A percentile compares a stretch with the other conserved stretches of the same genome.
Conservation (phyloP, 768 basidiomycete species). For the Leccinum longicurvipes region DNA sequence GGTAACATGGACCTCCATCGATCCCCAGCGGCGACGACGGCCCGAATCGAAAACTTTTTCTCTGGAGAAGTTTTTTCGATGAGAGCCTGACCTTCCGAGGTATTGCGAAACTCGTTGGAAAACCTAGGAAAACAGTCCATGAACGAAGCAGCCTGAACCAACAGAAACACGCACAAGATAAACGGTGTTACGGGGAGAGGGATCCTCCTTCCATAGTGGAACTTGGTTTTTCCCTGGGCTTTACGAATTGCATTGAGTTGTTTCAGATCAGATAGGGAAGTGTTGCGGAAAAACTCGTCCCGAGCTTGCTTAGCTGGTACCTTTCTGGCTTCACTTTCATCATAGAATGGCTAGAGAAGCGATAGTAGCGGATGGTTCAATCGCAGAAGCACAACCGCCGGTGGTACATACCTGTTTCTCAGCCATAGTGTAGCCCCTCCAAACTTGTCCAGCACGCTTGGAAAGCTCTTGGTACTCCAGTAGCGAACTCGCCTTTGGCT, state of each 20-base stretch:
- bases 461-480: not conserved
- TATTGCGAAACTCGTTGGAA: slow-evolving; percentile 14
- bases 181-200: slow-evolving; percentile 14
- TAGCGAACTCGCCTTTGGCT: not conserved
- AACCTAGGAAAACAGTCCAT: slow-evolving; percentile 15
- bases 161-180: slow-evolving; percentile 21
- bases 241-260: slow-evolving; percentile 34
- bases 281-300: slow-evolving; percentile 28
- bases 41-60: not conserved
- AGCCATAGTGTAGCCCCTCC: slow-evolving; percentile 30
- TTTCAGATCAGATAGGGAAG: slow-evolving; percentile 18
- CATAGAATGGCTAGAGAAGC: slow-evolving; percentile 25
- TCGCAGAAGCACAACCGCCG: not conserved
- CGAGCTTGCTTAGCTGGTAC: slow-evolving; percentile 18
- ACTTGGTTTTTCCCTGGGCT: slow-evolving; percentile 22
- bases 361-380: not conserved
- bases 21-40: slow-evolving; percentile 15
- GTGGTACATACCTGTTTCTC: slow-evolving; percentile 35
- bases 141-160: not conserved
- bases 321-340: slow-evolving; percentile 16
- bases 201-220: slow-evolving; percentile 1
- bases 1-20: slow-evolving; percentile 32
- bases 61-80: slow-evolving; percentile 6
- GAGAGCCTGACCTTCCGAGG: slow-evolving; percentile 14
- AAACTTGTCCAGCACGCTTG: slow-evolving; percentile 24